Base-by-base conservation (phyloP, 306 rosid species). In the Adenanthera pavonina region DNA sequence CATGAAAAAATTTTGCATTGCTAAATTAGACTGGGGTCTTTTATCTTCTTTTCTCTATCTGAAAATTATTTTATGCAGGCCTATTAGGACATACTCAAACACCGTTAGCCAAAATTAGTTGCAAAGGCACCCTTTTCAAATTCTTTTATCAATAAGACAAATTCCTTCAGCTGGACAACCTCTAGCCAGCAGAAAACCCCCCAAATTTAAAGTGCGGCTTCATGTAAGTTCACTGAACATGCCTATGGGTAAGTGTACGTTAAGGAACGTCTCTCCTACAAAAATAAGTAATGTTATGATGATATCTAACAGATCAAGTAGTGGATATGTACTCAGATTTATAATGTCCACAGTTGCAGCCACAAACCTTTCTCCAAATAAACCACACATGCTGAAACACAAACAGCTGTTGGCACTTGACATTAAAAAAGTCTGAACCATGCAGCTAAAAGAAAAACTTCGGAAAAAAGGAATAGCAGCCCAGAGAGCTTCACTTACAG, bases 401-500 rank as follows among this genome's bases (percentile, higher is more conserved):
- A n/a, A 61, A 68, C 16, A 49, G 59, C 51, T 41, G 57, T 20
- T 25, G 25, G 5, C 51, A 68, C 73, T 68, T 68, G 25, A 19
- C 30, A 56, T 65, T 12, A 56, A 57, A 79, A 78, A 46, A 35
- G 57, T 44, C 65, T 43, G 12, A 78, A 76, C 54, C 77, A 82
- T 35, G 52, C 40, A 68, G 70, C 65, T 67, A 76, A 72, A 11
- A 6, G 69, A 49, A 8, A 72, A 80, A 33, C 70, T 17, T 68
- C 60, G 36, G 64, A 0, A 62, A 54, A 13, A 61, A 81, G 54
- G 77, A 56, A 69, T 69, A 74, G 51, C 70, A 68, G 69, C 53
- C 46, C 74, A 66, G 38, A 69, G 34, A 80, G 71, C 43, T 72
- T 69, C 56, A 83, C 99, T 89, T 87, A 95, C 99, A 80, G 90